Base-by-base conservation (phyloP, 805 yeast genomes). In the Candida dajiaensis region DNA sequence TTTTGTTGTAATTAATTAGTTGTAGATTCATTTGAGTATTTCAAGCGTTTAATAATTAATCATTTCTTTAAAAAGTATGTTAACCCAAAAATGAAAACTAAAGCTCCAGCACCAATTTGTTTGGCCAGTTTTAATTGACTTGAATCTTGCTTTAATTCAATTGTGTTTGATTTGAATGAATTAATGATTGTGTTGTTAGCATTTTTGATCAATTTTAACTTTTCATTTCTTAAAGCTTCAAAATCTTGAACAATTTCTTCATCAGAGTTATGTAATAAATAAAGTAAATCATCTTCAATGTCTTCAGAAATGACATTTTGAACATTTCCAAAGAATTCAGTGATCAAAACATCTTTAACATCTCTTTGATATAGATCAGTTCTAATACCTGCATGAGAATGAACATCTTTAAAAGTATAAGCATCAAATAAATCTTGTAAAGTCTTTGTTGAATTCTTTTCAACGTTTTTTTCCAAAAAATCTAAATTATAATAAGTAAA, bases 261-360 rank as follows among this genome's bases (percentile, higher is more conserved):
- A 16, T 50, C 44, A 11, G 41, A 44, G 33, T 55, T 52, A 41
- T 55, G 49, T 39, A 59, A 37, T 10, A 61, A 41, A 42, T 52
- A 52, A n/a, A 61, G 38, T 16, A 61, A 45, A 49, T 76, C 81
- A 44, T 71, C 72, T 46, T 79, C 83, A 7, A 73, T 77, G 10
- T 71, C 72, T 56, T 82, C 89, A n/a, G 80, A 66, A 3, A 85
- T 74, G 2, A 86, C 85, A 46, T 82, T 80, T 64, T 89, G 97
- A 19, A 89, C 85, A 55, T 89, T 89, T 2, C 97, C 99, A 57
- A 94, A 90, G 63, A 94, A 94, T 62, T 94, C 98, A 0, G 98
- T 90, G 53, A 94, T 76, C 45, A 80, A 68, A 4, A 89, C 95
- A 38, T 85, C 78, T 4, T 74, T 68, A 40, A 81, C 69, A 51